Evolutionary conservation across 768 basidiomycete species (phyloP).

Genomic region (Cyathus striatus): DNA sequence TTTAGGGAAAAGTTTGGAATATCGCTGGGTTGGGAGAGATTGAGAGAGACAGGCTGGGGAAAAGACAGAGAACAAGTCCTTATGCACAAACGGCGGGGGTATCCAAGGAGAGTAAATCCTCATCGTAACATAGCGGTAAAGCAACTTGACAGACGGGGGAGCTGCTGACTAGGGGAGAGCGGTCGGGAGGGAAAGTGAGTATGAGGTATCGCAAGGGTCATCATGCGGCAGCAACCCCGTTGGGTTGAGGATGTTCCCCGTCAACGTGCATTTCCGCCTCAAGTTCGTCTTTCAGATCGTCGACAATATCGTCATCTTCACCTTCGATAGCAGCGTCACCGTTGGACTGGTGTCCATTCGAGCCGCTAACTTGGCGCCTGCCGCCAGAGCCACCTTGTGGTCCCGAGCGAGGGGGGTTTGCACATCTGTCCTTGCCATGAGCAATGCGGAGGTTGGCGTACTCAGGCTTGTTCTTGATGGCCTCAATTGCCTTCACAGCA

Average conservation of each 20-base stretch:
- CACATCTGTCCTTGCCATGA: slow-evolving; percentile 94
- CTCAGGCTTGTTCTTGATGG: slow-evolving; percentile 87
- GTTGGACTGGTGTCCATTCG: slow-evolving; percentile 2
- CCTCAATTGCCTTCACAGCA: slow-evolving; percentile 98
- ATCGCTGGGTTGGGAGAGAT: slow-evolving; percentile 20
- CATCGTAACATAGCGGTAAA: background rate
- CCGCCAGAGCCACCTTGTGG: slow-evolving; percentile 62
- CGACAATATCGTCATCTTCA: slow-evolving; percentile 25
- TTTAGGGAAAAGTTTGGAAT: slow-evolving; percentile 24
- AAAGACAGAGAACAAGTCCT: slow-evolving; percentile 4
- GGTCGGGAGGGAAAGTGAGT: slow-evolving; percentile 4
- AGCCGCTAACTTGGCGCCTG: slow-evolving; percentile 38
- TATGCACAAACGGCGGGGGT: slow-evolving; percentile 19
- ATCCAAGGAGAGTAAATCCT: slow-evolving; percentile 15
- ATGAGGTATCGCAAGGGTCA: slow-evolving; percentile 7
- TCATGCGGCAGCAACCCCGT: slow-evolving; percentile 17
- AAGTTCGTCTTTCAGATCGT: slow-evolving; percentile 18
- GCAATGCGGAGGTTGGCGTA: slow-evolving; percentile 87
- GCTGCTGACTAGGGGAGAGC: too few relatives aligned
- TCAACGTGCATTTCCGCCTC: slow-evolving; percentile 42
- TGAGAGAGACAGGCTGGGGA: slow-evolving; percentile 8
- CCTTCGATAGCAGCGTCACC: slow-evolving; percentile 4
- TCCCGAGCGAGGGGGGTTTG: slow-evolving; percentile 84
- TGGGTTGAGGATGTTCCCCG: slow-evolving; percentile 23
- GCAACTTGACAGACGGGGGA: too few relatives aligned